These are phyloP conservation scores for Amauroascus niger DNA, from an alignment of 2,329 filamentous ascomycete genomes.

Conservation along the genomic window DNA sequence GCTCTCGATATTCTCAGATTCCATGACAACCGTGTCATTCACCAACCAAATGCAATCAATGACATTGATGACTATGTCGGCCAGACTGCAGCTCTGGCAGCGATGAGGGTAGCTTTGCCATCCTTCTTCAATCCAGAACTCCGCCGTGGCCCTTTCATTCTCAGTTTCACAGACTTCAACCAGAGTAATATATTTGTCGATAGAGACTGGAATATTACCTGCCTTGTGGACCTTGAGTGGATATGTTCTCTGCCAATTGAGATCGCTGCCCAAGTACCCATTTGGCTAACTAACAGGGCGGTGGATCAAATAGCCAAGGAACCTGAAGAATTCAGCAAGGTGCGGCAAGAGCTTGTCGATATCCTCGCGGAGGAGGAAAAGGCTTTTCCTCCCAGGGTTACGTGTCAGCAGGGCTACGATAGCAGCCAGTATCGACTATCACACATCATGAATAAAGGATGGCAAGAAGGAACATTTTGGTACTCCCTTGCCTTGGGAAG, in stretches of 20 bases:
- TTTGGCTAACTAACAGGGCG: constrained; percentile 25
- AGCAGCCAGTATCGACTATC: constrained; percentile 1
- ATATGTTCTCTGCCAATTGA: constrained; percentile 24
- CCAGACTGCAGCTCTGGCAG: constrained; percentile 27
- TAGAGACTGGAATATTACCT: constrained; percentile 28
- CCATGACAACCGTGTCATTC: constrained; percentile 23
- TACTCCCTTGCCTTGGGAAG: constrained; percentile 21
- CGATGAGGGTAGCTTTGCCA: constrained; percentile 22
- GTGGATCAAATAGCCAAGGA: constrained; percentile 13
- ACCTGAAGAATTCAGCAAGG: constrained; percentile 15
- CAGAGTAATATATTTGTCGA: constrained; percentile 32
- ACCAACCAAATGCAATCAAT: constrained; percentile 24
- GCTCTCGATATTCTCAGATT: constrained; percentile 21
- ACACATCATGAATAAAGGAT: constrained; percentile 14
- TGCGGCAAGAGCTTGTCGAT: constrained; percentile 17
- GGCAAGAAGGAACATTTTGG: constrained; percentile 22
- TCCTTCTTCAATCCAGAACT: constrained; percentile 25
- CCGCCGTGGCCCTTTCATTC: constrained; percentile 28
- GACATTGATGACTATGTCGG: constrained; percentile 19
- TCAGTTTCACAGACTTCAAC: constrained; percentile 34
- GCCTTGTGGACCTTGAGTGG: constrained; percentile 30
- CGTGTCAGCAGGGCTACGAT: background rate
- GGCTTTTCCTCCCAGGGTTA: no score
- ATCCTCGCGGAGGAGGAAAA: constrained; percentile 17
- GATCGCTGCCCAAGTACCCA: constrained; percentile 17